Base-by-base conservation (phyloP, 352 stramenopile genomes). In the Globisporangium iwayamae region DNA sequence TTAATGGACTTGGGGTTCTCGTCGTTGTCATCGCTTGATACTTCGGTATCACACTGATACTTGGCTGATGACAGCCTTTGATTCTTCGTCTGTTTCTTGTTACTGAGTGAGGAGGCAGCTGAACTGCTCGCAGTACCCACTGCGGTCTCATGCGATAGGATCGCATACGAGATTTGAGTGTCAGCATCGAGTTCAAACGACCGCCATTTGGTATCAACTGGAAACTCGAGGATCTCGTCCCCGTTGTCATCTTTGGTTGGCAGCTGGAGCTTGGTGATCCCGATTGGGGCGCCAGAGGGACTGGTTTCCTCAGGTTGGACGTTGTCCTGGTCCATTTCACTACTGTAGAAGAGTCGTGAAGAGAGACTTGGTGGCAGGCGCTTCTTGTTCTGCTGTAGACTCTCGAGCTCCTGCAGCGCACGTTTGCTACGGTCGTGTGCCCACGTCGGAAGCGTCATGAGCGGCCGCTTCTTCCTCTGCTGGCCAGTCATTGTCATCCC, bases 371-470 rank as follows among this genome's bases (percentile, higher is more conserved):
- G 53, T 3, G 28, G 62, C n/a, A 73, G 39, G 2, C 62, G 70
- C 9, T 60, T 58, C 34, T 43, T 50, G 36, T 46, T 54, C 11
- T 66, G 69, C 28, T 73, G 62, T 25, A 81, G 39, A 10, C 54
- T 66, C 22, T 90, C 74, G 20, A 93, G 69, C 50, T 91, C 78
- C 16, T 75, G 74, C 0, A 93, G 62, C 22, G 84, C 84, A 8
- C 81, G 73, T 53, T 93, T 93, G 62, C 80, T 91, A 34, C 84
- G 70, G 28, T 75, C 72, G 47, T 85, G 80, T 1, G 84, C 84
- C 84, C 84, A 93, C 13, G 76, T 58, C 1, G 84, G 81, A 10
- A 89, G 51, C 16, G 68, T 68, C 14, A 75, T 70, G 2, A 68
- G 68, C 39, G 72, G 56, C 10, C 63, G 64, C 47, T 66, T 69